Evolutionary conservation across 208 protist species (phyloP), one percentile per base, ranked within the genome.

Genomic region (Spongospora subterranea): DNA sequence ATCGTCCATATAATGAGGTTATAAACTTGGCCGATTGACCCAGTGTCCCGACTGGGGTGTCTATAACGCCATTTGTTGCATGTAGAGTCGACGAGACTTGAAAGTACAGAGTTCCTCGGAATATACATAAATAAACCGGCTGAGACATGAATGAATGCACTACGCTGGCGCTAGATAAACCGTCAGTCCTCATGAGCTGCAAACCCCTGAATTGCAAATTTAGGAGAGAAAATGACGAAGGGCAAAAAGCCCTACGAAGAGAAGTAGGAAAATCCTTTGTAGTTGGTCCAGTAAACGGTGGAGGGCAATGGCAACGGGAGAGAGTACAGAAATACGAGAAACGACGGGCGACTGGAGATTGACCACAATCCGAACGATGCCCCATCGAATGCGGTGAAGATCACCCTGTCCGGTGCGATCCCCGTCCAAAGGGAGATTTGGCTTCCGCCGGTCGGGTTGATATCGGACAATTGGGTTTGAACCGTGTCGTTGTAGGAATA

Each of bases 331-430:
- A 82, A 6, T 6, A 82, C 35, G 13, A 17, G 71, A 6, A 20
- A 17, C 6, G n/a, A 40, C 71, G 71, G 17, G 35, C 17, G 17
- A 43, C 17, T 6, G 6, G n/a, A 40, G n/a, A n/a, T n/a, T 39
- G 71, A 82, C 6, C 35, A 82, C 71, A 82, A 35, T 40, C 71
- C 35, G 71, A 43, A 82, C 71, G 71, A 6, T n/a, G 71, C 71
- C n/a, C 71, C 71, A 82, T 43, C 35, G n/a, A 39, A 35, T 13
- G 71, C 71, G 35, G 71, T 82, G 71, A 82, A 82, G 13, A 82
- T 13, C 6, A 82, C 6, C 35, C 71, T 6, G 35, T 43, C n/a
- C 6, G 71, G 71, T 45, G 35, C 71, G 6, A 35, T 35, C 6
- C 71, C 71, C 6, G 35, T 82, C 71, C 71, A 82, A 13, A 82